Conservation (phyloP, 2,329 filamentous ascomycete species). For the Cladobotryum protrusum region DNA sequence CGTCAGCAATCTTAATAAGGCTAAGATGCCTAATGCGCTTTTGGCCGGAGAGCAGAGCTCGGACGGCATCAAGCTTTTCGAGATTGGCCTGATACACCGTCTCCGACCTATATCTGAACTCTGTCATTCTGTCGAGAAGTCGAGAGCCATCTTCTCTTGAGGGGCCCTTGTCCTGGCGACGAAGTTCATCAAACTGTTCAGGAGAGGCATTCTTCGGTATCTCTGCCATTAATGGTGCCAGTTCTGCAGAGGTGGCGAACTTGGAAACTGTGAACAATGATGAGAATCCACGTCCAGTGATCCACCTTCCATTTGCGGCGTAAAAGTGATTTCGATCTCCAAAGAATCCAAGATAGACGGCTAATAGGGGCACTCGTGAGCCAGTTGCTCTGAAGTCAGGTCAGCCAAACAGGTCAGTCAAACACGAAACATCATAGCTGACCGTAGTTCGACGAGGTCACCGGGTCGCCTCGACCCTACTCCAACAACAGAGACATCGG, state of each 20-base stretch:
- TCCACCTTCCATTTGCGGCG: constrained; percentile 45
- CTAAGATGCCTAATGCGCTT: constrained; percentile 39
- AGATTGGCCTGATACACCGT: constrained; percentile 43
- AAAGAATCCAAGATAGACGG: constrained; percentile 47
- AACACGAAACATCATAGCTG: constrained; percentile 4
- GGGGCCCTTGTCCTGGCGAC: constrained; percentile 34
- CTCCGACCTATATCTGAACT: constrained; percentile 38
- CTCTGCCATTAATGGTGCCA: constrained; percentile 31
- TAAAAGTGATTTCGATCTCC: constrained; percentile 50
- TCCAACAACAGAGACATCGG: constrained; percentile 20
- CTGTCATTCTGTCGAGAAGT: constrained; percentile 42
- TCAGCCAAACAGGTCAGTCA: constrained; percentile 9
- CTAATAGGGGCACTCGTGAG: constrained; percentile 43
- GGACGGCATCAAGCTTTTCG: constrained; percentile 41
- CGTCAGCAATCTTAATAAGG: constrained; percentile 44
- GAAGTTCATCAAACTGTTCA: constrained; percentile 27
- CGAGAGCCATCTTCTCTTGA: constrained; percentile 35
- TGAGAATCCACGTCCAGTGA: constrained; percentile 35
- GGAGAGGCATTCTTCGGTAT: constrained; percentile 23
- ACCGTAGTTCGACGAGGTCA: constrained; percentile 47
- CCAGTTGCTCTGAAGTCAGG: constrained; percentile 21
- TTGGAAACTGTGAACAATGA: constrained; percentile 45
- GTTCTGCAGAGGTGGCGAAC: constrained; percentile 37
- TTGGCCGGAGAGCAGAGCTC: constrained; percentile 32
- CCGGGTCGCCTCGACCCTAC: constrained; percentile 31